A percentile compares a stretch with the other conserved stretches of the same genome.
phyloP scores from a whole-genome alignment of 108 stramenopile genomes.

The Skeletonema marinoi region DNA sequence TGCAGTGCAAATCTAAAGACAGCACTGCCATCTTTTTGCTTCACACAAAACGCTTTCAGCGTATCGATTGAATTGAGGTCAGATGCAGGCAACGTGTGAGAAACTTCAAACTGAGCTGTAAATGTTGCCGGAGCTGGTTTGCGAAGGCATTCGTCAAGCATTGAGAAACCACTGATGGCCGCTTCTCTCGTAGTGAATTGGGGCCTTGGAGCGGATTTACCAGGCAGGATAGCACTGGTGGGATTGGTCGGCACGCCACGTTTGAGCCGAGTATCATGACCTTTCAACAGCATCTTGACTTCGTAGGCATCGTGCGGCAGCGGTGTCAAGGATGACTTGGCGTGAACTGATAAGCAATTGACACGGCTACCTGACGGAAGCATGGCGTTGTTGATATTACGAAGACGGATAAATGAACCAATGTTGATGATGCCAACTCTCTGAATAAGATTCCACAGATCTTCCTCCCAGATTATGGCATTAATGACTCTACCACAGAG shows the following conservation, averaged over 20 bases:
- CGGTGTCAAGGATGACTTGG: slow-evolving; percentile 64
- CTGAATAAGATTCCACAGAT: slow-evolving; percentile 71
- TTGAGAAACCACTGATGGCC: slow-evolving; percentile 2
- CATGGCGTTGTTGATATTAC: slow-evolving; percentile 62
- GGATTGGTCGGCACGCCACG: slow-evolving; percentile 56
- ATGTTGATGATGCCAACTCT: slow-evolving; percentile 42
- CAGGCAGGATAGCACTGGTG: slow-evolving; percentile 54
- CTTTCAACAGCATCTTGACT: slow-evolving; percentile 53
- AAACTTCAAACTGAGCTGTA: slow-evolving; percentile 36
- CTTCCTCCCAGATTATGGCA: slow-evolving; percentile 76
- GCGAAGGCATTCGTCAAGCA: slow-evolving; percentile 35
- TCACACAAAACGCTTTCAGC: slow-evolving; percentile 27
- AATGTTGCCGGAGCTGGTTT: slow-evolving; percentile 33
- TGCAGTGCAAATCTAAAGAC: slow-evolving; percentile 51
- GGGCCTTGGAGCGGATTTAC: slow-evolving; percentile 2
- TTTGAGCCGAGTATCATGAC: slow-evolving; percentile 55
- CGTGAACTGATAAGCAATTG: slow-evolving; percentile 52
- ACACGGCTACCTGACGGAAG: slow-evolving; percentile 16
- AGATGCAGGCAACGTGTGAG: slow-evolving; percentile 36
- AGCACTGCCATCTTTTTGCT: slow-evolving; percentile 30
- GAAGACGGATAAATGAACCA: slow-evolving; percentile 76
- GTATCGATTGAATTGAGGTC: slow-evolving; percentile 15
- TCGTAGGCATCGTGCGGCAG: slow-evolving; percentile 70
- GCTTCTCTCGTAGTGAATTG: not conserved
- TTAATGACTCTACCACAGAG: slow-evolving; percentile 80